A percentile compares a stretch with the other conserved stretches of the same genome.
These are phyloP conservation scores for Phytophthora quininea DNA, from an alignment of 352 stramenopile genomes.

Conservation along the genomic window DNA sequence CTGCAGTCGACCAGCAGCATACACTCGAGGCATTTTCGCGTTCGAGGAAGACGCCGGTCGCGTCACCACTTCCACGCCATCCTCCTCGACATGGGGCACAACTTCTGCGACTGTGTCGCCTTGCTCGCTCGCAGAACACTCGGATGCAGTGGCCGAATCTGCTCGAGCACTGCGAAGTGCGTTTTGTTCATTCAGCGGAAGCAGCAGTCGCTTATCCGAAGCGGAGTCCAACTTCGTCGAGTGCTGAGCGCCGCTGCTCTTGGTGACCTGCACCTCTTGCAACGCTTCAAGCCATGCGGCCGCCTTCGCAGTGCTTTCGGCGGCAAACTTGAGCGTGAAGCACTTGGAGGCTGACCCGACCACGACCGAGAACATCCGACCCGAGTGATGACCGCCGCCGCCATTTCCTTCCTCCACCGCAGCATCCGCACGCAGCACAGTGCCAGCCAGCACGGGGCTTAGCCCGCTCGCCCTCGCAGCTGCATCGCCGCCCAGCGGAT, in stretches of 20 bases:
- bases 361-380: slow-evolving; percentile 58
- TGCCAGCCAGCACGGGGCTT: slow-evolving; percentile 49
- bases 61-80: slow-evolving; percentile 6
- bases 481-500: slow-evolving; percentile 24
- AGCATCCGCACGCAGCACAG: slow-evolving; percentile 57
- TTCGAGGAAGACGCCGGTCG: slow-evolving; percentile 32
- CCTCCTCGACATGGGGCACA: slow-evolving; percentile 9
- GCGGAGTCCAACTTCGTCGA: slow-evolving; percentile 17
- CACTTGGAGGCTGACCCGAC: slow-evolving; percentile 51
- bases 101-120: slow-evolving; percentile 4
- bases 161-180: slow-evolving; percentile 14
- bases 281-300: slow-evolving; percentile 62
- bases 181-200: slow-evolving; percentile 39
- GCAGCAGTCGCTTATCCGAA: slow-evolving; percentile 32
- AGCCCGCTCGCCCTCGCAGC: slow-evolving; percentile 33
- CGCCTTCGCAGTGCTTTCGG: slow-evolving; percentile 47
- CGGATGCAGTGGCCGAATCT: slow-evolving; percentile 6
- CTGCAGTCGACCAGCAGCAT: slow-evolving; percentile 29
- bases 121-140: slow-evolving; percentile 16
- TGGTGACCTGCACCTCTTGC: slow-evolving; percentile 60
- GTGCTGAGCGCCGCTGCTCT: slow-evolving; percentile 12
- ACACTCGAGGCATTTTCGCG: slow-evolving; percentile 37
- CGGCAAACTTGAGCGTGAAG: slow-evolving; percentile 46
- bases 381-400: slow-evolving; percentile 28
- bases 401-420: slow-evolving; percentile 32